Conservation (phyloP, 2,329 filamentous ascomycete species). For the Ilyonectria mors-panacis region DNA sequence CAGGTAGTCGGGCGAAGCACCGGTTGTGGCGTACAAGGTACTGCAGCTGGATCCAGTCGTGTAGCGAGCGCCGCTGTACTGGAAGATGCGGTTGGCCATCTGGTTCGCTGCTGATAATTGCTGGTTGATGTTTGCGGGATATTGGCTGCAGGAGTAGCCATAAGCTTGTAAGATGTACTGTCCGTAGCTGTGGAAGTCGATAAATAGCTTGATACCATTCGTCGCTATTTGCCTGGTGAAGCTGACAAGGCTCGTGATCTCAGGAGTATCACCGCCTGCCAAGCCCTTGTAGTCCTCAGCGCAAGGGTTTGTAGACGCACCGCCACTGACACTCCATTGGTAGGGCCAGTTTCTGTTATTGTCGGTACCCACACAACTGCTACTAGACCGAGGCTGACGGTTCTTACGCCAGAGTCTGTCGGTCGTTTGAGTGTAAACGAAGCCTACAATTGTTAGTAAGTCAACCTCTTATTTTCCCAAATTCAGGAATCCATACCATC, state of each 20-base stretch:
- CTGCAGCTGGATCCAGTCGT: constrained; percentile 67
- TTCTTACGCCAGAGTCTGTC: constrained; percentile 76
- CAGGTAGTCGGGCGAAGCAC: constrained; percentile 62
- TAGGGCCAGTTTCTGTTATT: constrained; percentile 74
- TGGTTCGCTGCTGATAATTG: constrained; percentile 61
- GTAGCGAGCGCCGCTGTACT: constrained; percentile 35
- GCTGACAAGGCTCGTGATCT: constrained; percentile 63
- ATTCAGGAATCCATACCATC: too few species aligned
- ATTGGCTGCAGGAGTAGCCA: constrained; percentile 67
- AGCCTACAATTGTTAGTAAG: constrained; percentile 16
- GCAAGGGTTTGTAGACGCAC: constrained; percentile 68
- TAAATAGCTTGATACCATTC: constrained; percentile 70
- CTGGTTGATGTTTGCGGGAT: constrained; percentile 60
- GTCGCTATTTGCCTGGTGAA: constrained; percentile 48
- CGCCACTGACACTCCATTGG: constrained; percentile 65
- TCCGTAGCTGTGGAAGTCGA: constrained; percentile 77
- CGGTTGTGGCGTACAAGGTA: constrained; percentile 72
- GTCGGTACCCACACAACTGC: constrained; percentile 66
- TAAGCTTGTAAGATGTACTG: constrained; percentile 73
- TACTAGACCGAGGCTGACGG: constrained; percentile 59
- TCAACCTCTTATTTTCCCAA: not conserved
- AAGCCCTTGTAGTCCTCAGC: constrained; percentile 63
- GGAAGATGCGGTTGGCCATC: constrained; percentile 29
- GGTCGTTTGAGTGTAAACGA: constrained; percentile 68
- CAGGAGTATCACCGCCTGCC: constrained; percentile 62